These are phyloP conservation scores for Solanum neorickii DNA, from an alignment of 257 asterid species.

Conservation along the genomic window DNA sequence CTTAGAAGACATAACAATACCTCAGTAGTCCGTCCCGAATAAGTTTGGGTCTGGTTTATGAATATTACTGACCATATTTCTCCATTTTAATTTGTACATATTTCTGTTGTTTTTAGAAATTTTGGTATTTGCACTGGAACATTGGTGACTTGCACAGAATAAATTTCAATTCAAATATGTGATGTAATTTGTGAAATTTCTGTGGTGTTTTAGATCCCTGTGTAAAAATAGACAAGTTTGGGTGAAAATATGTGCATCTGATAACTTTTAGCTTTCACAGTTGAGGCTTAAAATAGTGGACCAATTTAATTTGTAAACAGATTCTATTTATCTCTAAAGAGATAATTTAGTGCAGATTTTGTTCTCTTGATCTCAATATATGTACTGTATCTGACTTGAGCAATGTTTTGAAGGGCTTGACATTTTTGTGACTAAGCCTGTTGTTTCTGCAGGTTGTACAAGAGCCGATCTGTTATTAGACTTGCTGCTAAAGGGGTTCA, in stretches of 20 bases:
- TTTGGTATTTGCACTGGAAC: background rate
- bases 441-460: conserved; percentile 55
- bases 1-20: background rate
- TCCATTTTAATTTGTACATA: background rate
- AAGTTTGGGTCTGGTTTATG: background rate
- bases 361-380: background rate
- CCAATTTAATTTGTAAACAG: background rate
- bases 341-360: background rate
- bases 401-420: background rate
- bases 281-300: background rate
- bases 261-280: background rate
- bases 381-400: background rate
- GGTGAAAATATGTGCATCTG: background rate
- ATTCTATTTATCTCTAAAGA: background rate
- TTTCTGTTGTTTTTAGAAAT: background rate
- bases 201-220: background rate
- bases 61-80: background rate
- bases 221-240: background rate
- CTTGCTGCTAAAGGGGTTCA: conserved; percentile 66
- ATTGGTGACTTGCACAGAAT: background rate
- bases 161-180: background rate
- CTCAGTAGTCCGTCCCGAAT: background rate
- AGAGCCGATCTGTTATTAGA: conserved; percentile 49
- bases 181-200: background rate
- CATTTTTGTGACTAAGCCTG: background rate